Conservation (phyloP, 306 rosid genomes). For the Cicer cuneatum region DNA sequence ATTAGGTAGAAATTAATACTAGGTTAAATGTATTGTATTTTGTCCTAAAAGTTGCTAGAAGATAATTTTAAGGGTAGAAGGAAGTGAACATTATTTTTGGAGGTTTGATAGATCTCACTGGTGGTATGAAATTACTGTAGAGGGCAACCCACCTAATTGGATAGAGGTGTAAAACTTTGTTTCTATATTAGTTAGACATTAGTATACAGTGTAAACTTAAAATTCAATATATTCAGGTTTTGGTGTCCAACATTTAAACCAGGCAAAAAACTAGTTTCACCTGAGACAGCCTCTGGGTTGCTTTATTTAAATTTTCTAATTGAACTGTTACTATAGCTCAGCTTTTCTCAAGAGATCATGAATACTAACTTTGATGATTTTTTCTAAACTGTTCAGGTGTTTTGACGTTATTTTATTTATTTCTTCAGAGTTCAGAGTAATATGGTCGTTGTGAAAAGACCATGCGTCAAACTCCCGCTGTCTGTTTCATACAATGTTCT, state of each 20-base stretch:
- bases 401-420: constrained; percentile 8
- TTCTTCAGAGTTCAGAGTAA: constrained; percentile 13
- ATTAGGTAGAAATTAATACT: constrained; percentile 1
- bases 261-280: not conserved
- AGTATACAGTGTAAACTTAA: not conserved
- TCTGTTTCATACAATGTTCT: not conserved
- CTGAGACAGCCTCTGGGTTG: not conserved
- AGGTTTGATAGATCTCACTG: constrained; percentile 12
- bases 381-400: not conserved
- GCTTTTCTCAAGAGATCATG: constrained; percentile 4
- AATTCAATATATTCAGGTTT: constrained; percentile 12
- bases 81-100: not conserved
- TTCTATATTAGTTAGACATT: not conserved
- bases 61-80: not conserved
- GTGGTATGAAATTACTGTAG: not conserved
- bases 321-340: constrained; percentile 18
- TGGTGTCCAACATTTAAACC: constrained; percentile 6
- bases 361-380: not conserved
- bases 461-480: not conserved
- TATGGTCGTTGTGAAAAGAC: not conserved
- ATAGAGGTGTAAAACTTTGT: not conserved
- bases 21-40: constrained; percentile 3
- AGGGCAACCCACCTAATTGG: not conserved
- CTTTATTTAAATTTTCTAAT: constrained; percentile 15
- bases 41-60: not conserved